These are phyloP conservation scores for Neodidymelliopsis sp. DNA, from an alignment of 2,329 filamentous ascomycete species.

Conservation along the genomic window DNA sequence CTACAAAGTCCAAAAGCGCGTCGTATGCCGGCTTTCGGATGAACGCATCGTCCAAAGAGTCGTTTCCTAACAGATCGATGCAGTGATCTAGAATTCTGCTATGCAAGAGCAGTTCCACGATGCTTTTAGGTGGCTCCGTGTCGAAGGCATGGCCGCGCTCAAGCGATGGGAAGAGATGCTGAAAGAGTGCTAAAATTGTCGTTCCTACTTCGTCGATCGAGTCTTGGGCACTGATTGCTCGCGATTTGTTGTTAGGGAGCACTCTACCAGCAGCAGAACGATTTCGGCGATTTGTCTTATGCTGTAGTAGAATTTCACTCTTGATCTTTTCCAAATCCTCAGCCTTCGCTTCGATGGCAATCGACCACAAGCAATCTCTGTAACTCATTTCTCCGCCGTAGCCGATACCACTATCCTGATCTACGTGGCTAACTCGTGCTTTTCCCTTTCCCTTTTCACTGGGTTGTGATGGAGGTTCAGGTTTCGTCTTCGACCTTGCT, in stretches of 20 bases:
- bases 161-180: slow-evolving; percentile 36
- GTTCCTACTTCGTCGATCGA: slow-evolving; percentile 20
- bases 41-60: slow-evolving; percentile 50
- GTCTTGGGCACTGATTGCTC: slow-evolving; percentile 1
- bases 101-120: slow-evolving; percentile 46
- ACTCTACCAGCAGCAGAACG: neutral
- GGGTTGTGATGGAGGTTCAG: neutral
- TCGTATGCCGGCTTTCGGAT: slow-evolving; percentile 48
- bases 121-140: slow-evolving; percentile 34
- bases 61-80: slow-evolving; percentile 52
- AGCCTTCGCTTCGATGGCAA: too few species aligned
- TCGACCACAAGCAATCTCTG: neutral
- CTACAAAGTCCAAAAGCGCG: slow-evolving; percentile 52
- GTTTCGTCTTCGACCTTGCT: slow-evolving; percentile 7
- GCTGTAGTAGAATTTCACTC: too few species aligned
- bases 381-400: slow-evolving; percentile 15
- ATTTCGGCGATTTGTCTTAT: too few species aligned
- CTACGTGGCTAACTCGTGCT: neutral
- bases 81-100: slow-evolving; percentile 49
- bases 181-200: slow-evolving; percentile 25
- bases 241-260: neutral
- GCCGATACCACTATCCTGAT: slow-evolving; percentile 17
- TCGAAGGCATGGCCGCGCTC: slow-evolving; percentile 36
- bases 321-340: too few species aligned
- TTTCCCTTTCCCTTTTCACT: slow-evolving; percentile 1